Conservation (phyloP, 2,329 filamentous ascomycete genomes). For the Penicillium sp. region DNA sequence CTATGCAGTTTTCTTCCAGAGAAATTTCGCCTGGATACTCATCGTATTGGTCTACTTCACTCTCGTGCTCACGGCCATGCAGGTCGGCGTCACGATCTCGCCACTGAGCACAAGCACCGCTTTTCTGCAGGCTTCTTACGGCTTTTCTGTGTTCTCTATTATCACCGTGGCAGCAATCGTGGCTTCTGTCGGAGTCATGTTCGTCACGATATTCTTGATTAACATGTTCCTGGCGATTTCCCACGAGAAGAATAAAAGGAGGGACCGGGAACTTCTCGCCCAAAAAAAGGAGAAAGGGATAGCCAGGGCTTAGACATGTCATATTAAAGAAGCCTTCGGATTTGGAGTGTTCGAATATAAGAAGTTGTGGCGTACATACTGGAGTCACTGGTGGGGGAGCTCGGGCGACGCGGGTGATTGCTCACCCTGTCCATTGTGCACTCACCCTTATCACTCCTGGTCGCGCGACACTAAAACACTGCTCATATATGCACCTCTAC, state of each 20-base stretch:
- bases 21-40: slow-evolving; percentile 50
- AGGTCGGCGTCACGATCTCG: slow-evolving; percentile 37
- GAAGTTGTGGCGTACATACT: too few species aligned
- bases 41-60: slow-evolving; percentile 48
- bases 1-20: slow-evolving; percentile 49
- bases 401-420: too few species aligned
- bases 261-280: slow-evolving; percentile 7
- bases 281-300: slow-evolving; percentile 1
- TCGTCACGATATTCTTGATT: slow-evolving; percentile 7
- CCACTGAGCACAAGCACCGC: slow-evolving; percentile 7
- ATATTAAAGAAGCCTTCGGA: too few species aligned
- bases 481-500: too few species aligned
- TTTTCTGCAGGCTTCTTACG: slow-evolving; percentile 11
- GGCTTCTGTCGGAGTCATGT: slow-evolving; percentile 8
- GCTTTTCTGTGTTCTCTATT: slow-evolving; percentile 9
- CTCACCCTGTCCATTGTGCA: too few species aligned
- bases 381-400: too few species aligned
- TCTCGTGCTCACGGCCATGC: slow-evolving; percentile 55
- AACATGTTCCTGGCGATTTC: slow-evolving; percentile 11
- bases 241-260: slow-evolving; percentile 9
- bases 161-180: slow-evolving; percentile 4
- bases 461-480: too few species aligned
- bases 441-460: too few species aligned
- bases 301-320: background rate
- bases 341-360: background rate